Conservation (phyloP, 176 grass and related monocot species). For the Tuctoria greenei region DNA sequence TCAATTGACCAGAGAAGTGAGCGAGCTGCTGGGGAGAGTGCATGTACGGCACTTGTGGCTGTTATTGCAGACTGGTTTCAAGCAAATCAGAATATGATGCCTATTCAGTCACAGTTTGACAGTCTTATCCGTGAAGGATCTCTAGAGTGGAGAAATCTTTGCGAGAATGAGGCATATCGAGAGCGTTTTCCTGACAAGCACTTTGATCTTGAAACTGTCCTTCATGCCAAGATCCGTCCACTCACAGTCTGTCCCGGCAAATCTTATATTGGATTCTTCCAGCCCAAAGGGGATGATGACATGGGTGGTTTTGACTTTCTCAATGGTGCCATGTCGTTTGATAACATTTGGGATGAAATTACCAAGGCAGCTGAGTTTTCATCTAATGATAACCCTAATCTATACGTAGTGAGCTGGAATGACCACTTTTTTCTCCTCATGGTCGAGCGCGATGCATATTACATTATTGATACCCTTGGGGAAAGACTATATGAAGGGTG, state of each 20-base stretch:
- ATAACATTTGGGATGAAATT: conserved; percentile 79
- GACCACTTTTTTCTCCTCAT: conserved; percentile 97
- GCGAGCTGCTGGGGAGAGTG: conserved; percentile 72
- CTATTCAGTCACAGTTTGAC: conserved; percentile 72
- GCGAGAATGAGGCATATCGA: conserved; percentile 43
- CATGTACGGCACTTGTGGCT: conserved; percentile 76
- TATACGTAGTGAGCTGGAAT: conserved; percentile 95
- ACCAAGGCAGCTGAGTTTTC: conserved; percentile 30
- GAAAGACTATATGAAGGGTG: conserved; percentile 90
- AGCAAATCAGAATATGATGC: conserved; percentile 58
- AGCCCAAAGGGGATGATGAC: conserved; percentile 46
- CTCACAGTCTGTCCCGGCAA: conserved; percentile 45
- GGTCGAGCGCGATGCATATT: conserved; percentile 67
- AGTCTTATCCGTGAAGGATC: conserved; percentile 79
- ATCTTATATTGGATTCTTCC: conserved; percentile 80
- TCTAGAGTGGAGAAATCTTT: conserved; percentile 83
- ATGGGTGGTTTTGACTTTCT: conserved; percentile 51
- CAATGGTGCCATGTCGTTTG: conserved; percentile 64
- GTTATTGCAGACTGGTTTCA: conserved; percentile 94
- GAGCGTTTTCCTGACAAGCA: conserved; percentile 76
- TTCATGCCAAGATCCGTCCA: conserved; percentile 61
- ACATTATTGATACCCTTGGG: conserved; percentile 87
- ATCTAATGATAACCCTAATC: conserved; percentile 37
- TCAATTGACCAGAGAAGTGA: conserved; percentile 96
- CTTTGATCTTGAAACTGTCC: conserved; percentile 94